Evolutionary conservation across 371 early-diverging fungal species (phyloP).

Genomic region (Mucor plumbeus): DNA sequence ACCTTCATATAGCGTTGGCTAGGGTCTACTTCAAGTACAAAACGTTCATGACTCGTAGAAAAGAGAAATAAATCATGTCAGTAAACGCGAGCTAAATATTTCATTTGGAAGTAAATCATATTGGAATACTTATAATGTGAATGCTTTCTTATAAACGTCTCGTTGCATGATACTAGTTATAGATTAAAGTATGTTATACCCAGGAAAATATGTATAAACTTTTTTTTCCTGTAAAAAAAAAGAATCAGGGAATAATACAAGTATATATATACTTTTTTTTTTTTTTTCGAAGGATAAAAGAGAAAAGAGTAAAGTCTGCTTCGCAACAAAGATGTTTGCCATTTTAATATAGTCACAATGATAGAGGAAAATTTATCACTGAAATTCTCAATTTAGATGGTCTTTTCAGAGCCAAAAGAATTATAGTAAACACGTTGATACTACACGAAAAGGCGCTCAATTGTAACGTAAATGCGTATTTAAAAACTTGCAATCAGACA

Average conservation of each 20-base stretch:
- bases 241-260: background rate
- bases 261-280: background rate
- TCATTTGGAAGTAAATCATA: background rate
- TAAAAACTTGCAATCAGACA: too few relatives aligned
- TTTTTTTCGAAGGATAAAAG: background rate
- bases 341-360: background rate
- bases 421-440: too few relatives aligned
- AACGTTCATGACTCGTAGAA: constrained; percentile 59
- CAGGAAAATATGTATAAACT: background rate
- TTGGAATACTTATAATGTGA: constrained; percentile 54
- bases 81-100: constrained; percentile 16
- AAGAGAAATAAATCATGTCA: constrained; percentile 16
- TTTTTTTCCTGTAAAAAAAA: background rate
- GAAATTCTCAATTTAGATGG: background rate
- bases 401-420: background rate
- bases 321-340: background rate
- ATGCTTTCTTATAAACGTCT: constrained; percentile 44
- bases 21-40: constrained; percentile 57
- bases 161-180: constrained; percentile 31
- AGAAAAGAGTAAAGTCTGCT: constrained; percentile 5
- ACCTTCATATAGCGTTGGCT: constrained; percentile 44
- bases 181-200: background rate
- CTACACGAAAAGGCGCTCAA: too few relatives aligned
- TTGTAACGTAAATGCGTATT: too few relatives aligned
- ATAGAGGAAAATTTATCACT: background rate